Evolutionary conservation across 495 filamentous ascomycete genomes (phyloP).

Genomic region (Paragyromitra xinjiangensis): DNA sequence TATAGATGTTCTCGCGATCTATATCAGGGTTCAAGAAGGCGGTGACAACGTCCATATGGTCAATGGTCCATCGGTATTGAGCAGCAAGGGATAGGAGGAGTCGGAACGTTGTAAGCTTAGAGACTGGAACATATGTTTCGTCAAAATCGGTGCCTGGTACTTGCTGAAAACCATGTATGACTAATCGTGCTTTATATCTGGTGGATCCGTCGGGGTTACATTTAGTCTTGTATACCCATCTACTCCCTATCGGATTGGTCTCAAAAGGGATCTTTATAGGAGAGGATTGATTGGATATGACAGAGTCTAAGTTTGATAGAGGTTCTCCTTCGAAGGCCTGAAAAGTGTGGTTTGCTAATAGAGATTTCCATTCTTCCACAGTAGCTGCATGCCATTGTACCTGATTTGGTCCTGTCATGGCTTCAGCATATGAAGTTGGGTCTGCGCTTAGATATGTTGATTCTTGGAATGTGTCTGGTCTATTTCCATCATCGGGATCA

Average conservation of each 20-base stretch:
- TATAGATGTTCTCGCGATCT: conserved; percentile 20
- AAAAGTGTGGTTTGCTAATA: conserved; percentile 4
- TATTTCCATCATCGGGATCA: not conserved
- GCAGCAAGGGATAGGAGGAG: not conserved
- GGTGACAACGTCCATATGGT: conserved; percentile 12
- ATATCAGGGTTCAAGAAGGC: conserved; percentile 17
- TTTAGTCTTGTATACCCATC: conserved; percentile 24
- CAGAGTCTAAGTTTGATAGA: too few relatives aligned
- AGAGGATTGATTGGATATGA: too few relatives aligned
- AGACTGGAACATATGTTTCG: conserved; percentile 1
- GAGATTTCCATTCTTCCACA: not conserved
- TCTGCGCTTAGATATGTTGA: not conserved
- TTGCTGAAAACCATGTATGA: conserved; percentile 4
- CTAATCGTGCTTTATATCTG: not conserved
- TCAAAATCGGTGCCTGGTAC: not conserved
- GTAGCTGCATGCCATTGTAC: conserved; percentile 13
- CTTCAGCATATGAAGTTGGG: conserved; percentile 10
- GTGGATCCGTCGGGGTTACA: not conserved
- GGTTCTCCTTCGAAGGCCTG: not conserved
- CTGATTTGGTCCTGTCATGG: not conserved
- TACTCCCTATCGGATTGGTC: not conserved
- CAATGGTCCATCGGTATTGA: not conserved
- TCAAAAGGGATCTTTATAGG: not conserved
- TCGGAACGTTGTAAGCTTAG: not conserved
- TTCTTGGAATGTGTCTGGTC: not conserved